Base-by-base conservation (phyloP, 345 rosid species). In the Arabis hirsuta region DNA sequence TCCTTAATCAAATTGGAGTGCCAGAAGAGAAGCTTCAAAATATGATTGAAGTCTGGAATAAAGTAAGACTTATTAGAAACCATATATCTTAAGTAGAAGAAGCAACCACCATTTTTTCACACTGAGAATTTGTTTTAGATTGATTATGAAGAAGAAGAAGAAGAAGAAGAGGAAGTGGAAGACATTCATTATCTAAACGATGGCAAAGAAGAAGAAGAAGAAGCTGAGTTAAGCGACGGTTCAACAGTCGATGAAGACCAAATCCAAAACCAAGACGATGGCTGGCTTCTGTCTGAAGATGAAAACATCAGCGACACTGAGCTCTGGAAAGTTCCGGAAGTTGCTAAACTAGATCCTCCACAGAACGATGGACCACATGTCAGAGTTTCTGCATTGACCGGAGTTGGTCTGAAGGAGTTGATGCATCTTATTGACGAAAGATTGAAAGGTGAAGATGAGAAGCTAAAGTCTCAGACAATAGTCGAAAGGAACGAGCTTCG, bases 11-110 rank as follows among this genome's bases (percentile, higher is more conserved):
- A 77, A 92, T 91, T 58, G 96, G 98, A 69, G 97, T 94, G n/a
- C 73, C 96, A 13, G 83, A 84, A 60, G 96, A 88, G 81, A 94
- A 89, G 83, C 83, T 88, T 62, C 55, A 84, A 71, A 84, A 86
- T 63, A 89, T 94, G 96, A 82, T 91, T 66, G 96, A 94, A 88
- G 97, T 85, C 55, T 91, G 97, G 98, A 94, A 91, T 62, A 91
- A 94, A 90, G 99, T 91, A 71, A 62, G 61, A 8, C 5, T 19
- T 19, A 20, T 8, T 0, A 1, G 19, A 62, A 58, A 51, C 73
- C 24, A n/a, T 66, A 27, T 53, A 19, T 32, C 20, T 19, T n/a
- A 53, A 55, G 64, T 55, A 19, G 12, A 62, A 14, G 24, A 16
- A 42, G 41, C 70, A 61, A n/a, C 38, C 19, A 0, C 27, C 14